Percentiles rank a stretch among this genome's conserved stretches.
phyloP scores from a whole-genome alignment of 306 rosid species.

The Sophora flavescens region DNA sequence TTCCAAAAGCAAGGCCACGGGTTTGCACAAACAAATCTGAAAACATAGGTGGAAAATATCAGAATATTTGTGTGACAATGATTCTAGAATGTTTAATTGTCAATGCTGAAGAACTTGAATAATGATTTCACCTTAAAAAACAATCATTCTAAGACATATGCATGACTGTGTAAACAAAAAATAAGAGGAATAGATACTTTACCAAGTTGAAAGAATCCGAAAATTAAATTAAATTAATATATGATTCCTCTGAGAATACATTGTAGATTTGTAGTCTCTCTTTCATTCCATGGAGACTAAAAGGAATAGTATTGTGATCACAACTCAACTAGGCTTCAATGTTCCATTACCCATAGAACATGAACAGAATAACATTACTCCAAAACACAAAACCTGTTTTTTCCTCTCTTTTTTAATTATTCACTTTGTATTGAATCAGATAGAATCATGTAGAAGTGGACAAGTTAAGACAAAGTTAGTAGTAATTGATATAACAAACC shows the following conservation, averaged over 20 bases:
- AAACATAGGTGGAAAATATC: constrained; percentile 29
- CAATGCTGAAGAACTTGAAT: neutral
- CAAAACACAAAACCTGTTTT: neutral
- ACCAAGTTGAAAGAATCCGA: constrained; percentile 29
- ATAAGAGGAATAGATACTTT: constrained; percentile 22
- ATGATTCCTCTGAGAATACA: constrained; percentile 34
- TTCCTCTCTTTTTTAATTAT: neutral
- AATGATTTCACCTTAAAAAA: neutral
- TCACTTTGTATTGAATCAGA: constrained; percentile 43
- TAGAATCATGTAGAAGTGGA: constrained; percentile 31
- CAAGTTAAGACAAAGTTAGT: neutral
- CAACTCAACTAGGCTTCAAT: constrained; percentile 31
- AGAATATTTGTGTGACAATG: neutral
- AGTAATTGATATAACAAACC: constrained; percentile 48
- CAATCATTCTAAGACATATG: neutral
- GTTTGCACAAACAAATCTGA: constrained; percentile 59
- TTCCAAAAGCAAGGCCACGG: constrained; percentile 66
- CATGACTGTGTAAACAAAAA: neutral
- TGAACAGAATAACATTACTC: constrained; percentile 1
- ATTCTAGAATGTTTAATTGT: neutral
- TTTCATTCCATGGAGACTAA: constrained; percentile 30
- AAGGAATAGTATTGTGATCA: constrained; percentile 37
- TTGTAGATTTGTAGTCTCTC: neutral
- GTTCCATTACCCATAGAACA: constrained; percentile 29
- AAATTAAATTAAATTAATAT: constrained; percentile 11